These are phyloP conservation scores for Alternaria sp. DNA, from an alignment of 2,329 filamentous ascomycete genomes.

Conservation along the genomic window DNA sequence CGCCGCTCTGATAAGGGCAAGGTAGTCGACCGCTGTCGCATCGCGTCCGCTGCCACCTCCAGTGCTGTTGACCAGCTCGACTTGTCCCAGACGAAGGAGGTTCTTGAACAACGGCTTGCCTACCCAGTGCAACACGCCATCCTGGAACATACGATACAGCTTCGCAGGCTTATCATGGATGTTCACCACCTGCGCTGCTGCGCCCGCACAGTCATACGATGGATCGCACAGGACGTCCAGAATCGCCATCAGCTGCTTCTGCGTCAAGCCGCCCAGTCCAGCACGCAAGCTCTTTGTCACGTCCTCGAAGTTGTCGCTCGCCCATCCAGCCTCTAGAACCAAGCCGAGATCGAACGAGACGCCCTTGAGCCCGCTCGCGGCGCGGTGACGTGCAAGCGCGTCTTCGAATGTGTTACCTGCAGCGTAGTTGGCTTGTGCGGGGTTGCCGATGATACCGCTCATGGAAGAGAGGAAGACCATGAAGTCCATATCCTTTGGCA, in stretches of 20 bases:
- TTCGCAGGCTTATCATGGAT: constrained; percentile 14
- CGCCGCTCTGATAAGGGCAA: constrained; percentile 15
- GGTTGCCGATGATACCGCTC: constrained; percentile 24
- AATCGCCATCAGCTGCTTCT: constrained; percentile 16
- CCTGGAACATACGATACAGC: constrained; percentile 17
- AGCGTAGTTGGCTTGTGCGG: constrained; percentile 31
- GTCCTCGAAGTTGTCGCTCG: constrained; percentile 14
- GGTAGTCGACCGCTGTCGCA: constrained; percentile 6
- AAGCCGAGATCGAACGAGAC: constrained; percentile 15
- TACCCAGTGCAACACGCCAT: constrained; percentile 13
- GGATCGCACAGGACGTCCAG: constrained; percentile 15
- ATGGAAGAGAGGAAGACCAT: constrained; percentile 30
- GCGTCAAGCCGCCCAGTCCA: constrained; percentile 11
- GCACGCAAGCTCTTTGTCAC: constrained; percentile 16
- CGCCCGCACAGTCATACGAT: constrained; percentile 4
- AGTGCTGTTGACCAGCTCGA: constrained; percentile 12
- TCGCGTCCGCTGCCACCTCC: constrained; percentile 7
- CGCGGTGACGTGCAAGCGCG: constrained; percentile 13
- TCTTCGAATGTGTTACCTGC: constrained; percentile 23
- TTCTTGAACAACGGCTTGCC: constrained; percentile 16
- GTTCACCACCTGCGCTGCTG: constrained; percentile 11
- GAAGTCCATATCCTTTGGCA: constrained; percentile 21
- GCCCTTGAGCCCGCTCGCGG: constrained; percentile 10
- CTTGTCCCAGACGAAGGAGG: constrained; percentile 14
- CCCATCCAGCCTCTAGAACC: constrained; percentile 13